These are phyloP conservation scores for Cystobasidiopsis lactophilus DNA, from an alignment of 768 basidiomycete species.

Conservation along the genomic window DNA sequence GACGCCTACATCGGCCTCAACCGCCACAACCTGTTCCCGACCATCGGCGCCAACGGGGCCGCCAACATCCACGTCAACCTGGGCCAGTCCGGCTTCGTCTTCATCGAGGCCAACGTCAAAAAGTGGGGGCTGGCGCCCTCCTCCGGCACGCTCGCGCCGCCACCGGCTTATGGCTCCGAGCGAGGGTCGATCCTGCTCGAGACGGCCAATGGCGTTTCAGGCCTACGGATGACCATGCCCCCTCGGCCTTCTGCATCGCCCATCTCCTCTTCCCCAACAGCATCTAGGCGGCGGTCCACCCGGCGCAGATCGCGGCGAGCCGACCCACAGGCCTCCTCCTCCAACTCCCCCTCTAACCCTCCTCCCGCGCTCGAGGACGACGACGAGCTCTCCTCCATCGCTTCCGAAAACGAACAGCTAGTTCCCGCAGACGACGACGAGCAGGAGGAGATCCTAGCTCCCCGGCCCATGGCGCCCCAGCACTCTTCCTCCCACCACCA, in stretches of 20 bases:
- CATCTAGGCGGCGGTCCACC: conserved; percentile 12
- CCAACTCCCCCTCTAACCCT: too few species aligned
- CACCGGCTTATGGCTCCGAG: conserved; percentile 93
- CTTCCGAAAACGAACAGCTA: too few species aligned
- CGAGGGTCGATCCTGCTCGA: conserved; percentile 86
- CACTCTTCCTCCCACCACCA: too few species aligned
- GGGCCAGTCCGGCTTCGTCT: conserved; percentile 93
- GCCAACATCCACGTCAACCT: conserved; percentile 94
- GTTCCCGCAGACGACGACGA: neutral
- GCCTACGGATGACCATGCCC: neutral
- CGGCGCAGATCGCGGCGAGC: conserved; percentile 30
- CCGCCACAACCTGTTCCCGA: conserved; percentile 85
- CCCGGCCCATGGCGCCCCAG: too few species aligned
- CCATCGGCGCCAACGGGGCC: conserved; percentile 84
- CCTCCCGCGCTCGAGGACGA: too few species aligned
- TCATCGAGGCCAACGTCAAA: conserved; percentile 98
- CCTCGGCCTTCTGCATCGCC: conserved; percentile 17
- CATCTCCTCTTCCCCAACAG: too few species aligned
- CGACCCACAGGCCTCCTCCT: neutral
- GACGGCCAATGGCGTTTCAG: conserved; percentile 41
- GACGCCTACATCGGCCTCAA: conserved; percentile 83
- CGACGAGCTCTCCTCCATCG: conserved; percentile 2
- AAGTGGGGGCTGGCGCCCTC: conserved; percentile 98
- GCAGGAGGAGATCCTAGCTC: conserved; percentile 20
- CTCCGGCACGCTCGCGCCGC: conserved; percentile 86